A percentile compares a stretch with the other conserved stretches of the same genome.
phyloP scores from a whole-genome alignment of 176 grass and related monocot genomes.

The Chloris gayana region DNA sequence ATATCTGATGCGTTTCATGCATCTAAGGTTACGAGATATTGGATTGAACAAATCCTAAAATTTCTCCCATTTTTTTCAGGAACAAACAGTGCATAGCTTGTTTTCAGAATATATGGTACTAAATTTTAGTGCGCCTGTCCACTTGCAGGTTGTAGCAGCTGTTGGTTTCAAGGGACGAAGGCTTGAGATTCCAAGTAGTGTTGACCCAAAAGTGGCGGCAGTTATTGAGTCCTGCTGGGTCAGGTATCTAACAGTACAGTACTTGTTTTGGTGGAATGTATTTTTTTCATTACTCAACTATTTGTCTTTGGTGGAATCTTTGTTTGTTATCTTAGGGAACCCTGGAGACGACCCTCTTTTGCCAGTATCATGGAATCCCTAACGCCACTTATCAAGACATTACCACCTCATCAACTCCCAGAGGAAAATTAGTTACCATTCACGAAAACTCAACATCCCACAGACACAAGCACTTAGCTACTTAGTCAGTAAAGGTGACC shows the following conservation, averaged over 20 bases:
- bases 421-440: constrained; percentile 42
- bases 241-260: constrained; percentile 51
- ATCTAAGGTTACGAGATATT: constrained; percentile 13
- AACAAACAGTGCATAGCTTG: neutral
- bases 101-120: neutral
- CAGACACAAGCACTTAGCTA: neutral
- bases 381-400: constrained; percentile 61
- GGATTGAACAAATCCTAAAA: constrained; percentile 10
- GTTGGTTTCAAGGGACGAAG: constrained; percentile 76
- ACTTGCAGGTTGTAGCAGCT: constrained; percentile 71
- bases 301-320: constrained; percentile 15
- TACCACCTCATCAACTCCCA: constrained; percentile 35
- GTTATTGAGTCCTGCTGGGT: constrained; percentile 83
- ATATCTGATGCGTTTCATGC: constrained; percentile 21
- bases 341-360: constrained; percentile 76
- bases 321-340: constrained; percentile 55
- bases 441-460: neutral
- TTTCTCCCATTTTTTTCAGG: neutral
- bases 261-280: constrained; percentile 1
- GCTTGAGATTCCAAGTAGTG: constrained; percentile 64
- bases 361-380: constrained; percentile 76
- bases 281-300: constrained; percentile 11
- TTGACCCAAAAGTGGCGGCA: constrained; percentile 60
- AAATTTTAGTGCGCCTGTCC: neutral
- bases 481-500: constrained; percentile 21